Percentiles rank a stretch among this genome's conserved stretches.
Conservation (phyloP, 1,139 yeast species). For the Blastobotrys capitulatus region DNA sequence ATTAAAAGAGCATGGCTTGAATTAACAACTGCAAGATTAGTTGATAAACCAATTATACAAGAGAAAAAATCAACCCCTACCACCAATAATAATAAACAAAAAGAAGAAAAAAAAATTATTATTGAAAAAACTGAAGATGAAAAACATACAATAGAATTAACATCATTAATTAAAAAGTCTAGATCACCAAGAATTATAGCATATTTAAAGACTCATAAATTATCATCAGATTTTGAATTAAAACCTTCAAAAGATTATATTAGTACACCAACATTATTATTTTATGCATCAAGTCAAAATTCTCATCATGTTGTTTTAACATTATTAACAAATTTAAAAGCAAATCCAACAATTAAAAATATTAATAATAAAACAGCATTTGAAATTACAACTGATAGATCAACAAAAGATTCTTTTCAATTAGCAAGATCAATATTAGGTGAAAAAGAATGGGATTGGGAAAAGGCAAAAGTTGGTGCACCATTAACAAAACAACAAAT, state of each 20-base stretch:
- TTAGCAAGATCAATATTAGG: slow-evolving; percentile 63
- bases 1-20: slow-evolving; percentile 81
- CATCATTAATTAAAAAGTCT: slow-evolving; percentile 59
- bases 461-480: slow-evolving; percentile 58
- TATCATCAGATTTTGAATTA: slow-evolving; percentile 45
- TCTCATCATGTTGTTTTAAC: slow-evolving; percentile 62
- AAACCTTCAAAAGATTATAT: slow-evolving; percentile 49
- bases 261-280: slow-evolving; percentile 69
- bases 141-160: slow-evolving; percentile 52
- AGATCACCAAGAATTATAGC: slow-evolving; percentile 70
- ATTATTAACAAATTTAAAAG: slow-evolving; percentile 58
- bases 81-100: slow-evolving; percentile 10
- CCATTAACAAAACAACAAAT: slow-evolving; percentile 62
- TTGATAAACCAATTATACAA: slow-evolving; percentile 51
- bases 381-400: slow-evolving; percentile 46
- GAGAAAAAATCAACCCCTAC: slow-evolving; percentile 23
- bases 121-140: slow-evolving; percentile 32
- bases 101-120: slow-evolving; percentile 14
- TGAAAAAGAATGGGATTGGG: slow-evolving; percentile 67
- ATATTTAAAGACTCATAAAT: slow-evolving; percentile 53
- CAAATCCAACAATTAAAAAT: slow-evolving; percentile 58
- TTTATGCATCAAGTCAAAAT: slow-evolving; percentile 69
- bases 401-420: slow-evolving; percentile 55
- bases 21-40: slow-evolving; percentile 53
- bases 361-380: slow-evolving; percentile 57